These are phyloP conservation scores for Russula earlei DNA, from an alignment of 768 basidiomycete species.

Conservation along the genomic window DNA sequence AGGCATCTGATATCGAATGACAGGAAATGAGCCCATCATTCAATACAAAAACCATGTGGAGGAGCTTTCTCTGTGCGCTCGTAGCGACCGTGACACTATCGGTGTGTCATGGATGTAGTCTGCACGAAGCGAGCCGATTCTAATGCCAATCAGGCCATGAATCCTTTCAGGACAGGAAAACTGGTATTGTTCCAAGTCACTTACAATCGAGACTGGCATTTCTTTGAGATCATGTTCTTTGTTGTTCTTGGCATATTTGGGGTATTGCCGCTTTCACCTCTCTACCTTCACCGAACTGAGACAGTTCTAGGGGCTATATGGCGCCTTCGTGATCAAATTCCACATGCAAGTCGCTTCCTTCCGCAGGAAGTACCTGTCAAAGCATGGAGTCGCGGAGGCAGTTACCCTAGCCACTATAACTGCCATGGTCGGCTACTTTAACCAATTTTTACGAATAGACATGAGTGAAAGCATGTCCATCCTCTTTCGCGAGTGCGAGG, in stretches of 20 bases:
- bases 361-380: slow-evolving; percentile 78
- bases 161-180: slow-evolving; percentile 96
- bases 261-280: slow-evolving; percentile 31
- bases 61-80: slow-evolving; percentile 93
- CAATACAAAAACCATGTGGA: slow-evolving; percentile 98
- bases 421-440: slow-evolving; percentile 87
- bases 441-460: slow-evolving; percentile 89
- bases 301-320: slow-evolving; percentile 75
- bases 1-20: neutral
- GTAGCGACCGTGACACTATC: slow-evolving; percentile 94
- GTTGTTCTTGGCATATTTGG: slow-evolving; percentile 93
- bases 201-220: slow-evolving; percentile 97
- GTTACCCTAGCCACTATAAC: slow-evolving; percentile 80
- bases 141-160: slow-evolving; percentile 64
- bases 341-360: slow-evolving; percentile 93
- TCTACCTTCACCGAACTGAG: neutral
- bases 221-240: slow-evolving; percentile 97
- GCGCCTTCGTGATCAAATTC: slow-evolving; percentile 94
- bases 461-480: slow-evolving; percentile 97
- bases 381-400: slow-evolving; percentile 83
- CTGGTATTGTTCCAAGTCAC: slow-evolving; percentile 97
- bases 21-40: slow-evolving; percentile 99
- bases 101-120: slow-evolving; percentile 39
- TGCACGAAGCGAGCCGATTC: neutral
- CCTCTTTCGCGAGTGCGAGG: slow-evolving; percentile 92